A percentile compares a stretch with the other conserved stretches of the same genome.
phyloP scores from a whole-genome alignment of 768 basidiomycete genomes.

The Leccinum uliginosum region DNA sequence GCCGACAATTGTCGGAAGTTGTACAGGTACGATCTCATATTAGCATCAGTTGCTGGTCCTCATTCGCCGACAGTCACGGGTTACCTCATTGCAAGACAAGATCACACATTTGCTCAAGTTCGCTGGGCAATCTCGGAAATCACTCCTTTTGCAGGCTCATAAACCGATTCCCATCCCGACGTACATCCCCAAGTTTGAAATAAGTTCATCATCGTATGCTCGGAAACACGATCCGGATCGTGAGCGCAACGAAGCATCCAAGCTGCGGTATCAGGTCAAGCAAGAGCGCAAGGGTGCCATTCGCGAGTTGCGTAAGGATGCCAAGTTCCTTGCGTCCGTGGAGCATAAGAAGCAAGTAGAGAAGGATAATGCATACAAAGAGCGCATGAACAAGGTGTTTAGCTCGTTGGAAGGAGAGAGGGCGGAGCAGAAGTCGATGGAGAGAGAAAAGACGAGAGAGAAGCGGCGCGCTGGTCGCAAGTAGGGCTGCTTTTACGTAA shows the following conservation, averaged over 20 bases:
- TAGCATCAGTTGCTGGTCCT: slow-evolving; percentile 5
- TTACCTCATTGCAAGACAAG: slow-evolving; percentile 44
- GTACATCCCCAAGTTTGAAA: slow-evolving; percentile 91
- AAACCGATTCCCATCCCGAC: slow-evolving; percentile 95
- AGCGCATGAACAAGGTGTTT: slow-evolving; percentile 79
- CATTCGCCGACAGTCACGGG: slow-evolving; percentile 39
- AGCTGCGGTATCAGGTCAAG: slow-evolving; percentile 85
- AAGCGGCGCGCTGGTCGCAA: slow-evolving; percentile 76
- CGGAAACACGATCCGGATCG: slow-evolving; percentile 87
- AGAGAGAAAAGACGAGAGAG: slow-evolving; percentile 73
- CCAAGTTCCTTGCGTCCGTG: slow-evolving; percentile 86
- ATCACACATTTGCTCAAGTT: slow-evolving; percentile 68
- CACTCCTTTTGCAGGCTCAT: slow-evolving; percentile 85
- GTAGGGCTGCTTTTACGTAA: slow-evolving; percentile 27
- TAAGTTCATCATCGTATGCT: slow-evolving; percentile 65
- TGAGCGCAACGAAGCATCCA: slow-evolving; percentile 82
- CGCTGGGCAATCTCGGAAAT: slow-evolving; percentile 63
- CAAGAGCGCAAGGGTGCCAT: slow-evolving; percentile 97
- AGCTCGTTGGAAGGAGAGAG: slow-evolving; percentile 79
- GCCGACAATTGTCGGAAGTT: slow-evolving; percentile 40
- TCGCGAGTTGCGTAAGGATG: slow-evolving; percentile 92
- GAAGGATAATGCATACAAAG: slow-evolving; percentile 79
- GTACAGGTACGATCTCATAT: slow-evolving; percentile 48
- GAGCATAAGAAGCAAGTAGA: slow-evolving; percentile 79
- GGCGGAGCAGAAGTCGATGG: slow-evolving; percentile 91